Base-by-base conservation (phyloP, 192 early-diverging fungal genomes). In the Linnemannia zychae region DNA sequence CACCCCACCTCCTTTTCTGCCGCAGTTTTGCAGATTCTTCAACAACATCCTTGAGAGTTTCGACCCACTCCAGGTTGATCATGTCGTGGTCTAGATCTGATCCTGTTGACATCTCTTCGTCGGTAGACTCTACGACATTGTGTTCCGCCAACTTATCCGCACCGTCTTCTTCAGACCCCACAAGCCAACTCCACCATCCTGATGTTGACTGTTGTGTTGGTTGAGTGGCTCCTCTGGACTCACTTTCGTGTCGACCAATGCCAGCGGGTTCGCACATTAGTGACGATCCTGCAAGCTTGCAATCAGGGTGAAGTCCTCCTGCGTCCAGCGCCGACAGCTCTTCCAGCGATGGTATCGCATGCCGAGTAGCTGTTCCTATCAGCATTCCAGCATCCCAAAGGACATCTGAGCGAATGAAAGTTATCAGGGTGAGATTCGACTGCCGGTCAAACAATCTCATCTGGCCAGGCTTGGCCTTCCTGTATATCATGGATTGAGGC, bases 61-160 rank as follows among this genome's bases (percentile, higher is more conserved):
- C 40, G 12, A 67, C 74, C 83, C 83, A 85, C 44, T 68, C 78
- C 40, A 85, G 22, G 36, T 79, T 85, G 31, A 85, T 85, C 69
- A 85, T 79, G 36, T 85, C 83, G 65, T 71, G 77, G 22, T 85
- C 83, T 17, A 85, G 68, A 76, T 85, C 83, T 6, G 83, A 85
- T 49, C 83, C 83, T 34, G 72, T 46, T 3, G 72, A 66, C 69
- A 85, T 75, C 28, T 79, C 77, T 2, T 48, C 67, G 20, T 77
- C 52, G 17, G 37, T 33, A 31, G 28, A 63, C 57, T 63, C 57
- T 63, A 13, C 57, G 11, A 63, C 57, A 22, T 63, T 63, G 13
- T 63, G 57, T 63, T 28, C 28, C 57, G 11, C 24, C 15, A 40
- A 69, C 20, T 13, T 20, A 69, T 36, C 37, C 67, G 7, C 16